These are phyloP conservation scores for Pleurotus citrinopileatus DNA, from an alignment of 768 basidiomycete genomes.

Conservation along the genomic window DNA sequence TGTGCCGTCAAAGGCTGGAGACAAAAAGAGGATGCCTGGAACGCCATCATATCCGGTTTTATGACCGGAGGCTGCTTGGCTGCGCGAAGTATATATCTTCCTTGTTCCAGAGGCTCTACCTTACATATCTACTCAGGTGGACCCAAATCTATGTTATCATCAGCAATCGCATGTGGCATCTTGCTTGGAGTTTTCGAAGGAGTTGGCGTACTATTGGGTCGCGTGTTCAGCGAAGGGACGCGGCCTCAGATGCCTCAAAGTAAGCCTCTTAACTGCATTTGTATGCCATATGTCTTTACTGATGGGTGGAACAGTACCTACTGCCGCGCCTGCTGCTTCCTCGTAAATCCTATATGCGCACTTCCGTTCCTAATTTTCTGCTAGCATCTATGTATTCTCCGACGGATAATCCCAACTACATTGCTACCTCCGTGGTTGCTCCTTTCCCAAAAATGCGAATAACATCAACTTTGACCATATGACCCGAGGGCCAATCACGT, in stretches of 20 bases:
- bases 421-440: too few relatives aligned
- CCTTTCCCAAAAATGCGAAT: too few relatives aligned
- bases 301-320: background rate
- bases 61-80: slow-evolving; percentile 97
- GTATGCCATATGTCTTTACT: slow-evolving; percentile 4
- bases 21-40: slow-evolving; percentile 99
- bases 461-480: too few relatives aligned
- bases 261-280: slow-evolving; percentile 37
- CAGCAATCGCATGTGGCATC: slow-evolving; percentile 96
- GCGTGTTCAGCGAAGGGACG: slow-evolving; percentile 83
- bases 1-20: slow-evolving; percentile 96
- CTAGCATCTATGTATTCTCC: background rate
- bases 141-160: slow-evolving; percentile 84
- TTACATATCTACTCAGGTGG: slow-evolving; percentile 57
- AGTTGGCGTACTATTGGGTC: slow-evolving; percentile 87
- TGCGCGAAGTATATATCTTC: slow-evolving; percentile 72
- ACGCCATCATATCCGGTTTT: slow-evolving; percentile 97
- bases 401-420: background rate
- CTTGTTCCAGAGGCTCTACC: slow-evolving; percentile 9
- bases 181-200: slow-evolving; percentile 93
- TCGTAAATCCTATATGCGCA: slow-evolving; percentile 1
- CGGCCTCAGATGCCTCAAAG: slow-evolving; percentile 78
- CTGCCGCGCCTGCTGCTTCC: slow-evolving; percentile 2
- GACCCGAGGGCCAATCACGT: too few relatives aligned
- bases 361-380: background rate